Evolutionary conservation across 345 rosid species (phyloP), one percentile per base, ranked within the genome.

Genomic region (Isatis tinctoria): DNA sequence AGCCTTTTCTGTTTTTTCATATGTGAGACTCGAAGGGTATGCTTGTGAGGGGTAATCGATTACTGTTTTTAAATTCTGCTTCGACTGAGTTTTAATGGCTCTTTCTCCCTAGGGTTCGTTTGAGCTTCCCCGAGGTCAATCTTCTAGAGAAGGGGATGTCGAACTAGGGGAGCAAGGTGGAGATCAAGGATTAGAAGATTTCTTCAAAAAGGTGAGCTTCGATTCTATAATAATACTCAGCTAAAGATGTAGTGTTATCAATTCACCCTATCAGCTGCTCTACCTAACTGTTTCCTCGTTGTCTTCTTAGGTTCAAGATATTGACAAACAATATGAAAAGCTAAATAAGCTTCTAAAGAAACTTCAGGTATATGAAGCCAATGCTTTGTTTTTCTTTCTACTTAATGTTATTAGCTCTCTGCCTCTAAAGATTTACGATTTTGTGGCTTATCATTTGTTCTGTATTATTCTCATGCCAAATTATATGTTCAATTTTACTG

Each of bases 301-400:
- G 51, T 67, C 69, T 73, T 62, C 6, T 53, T 85, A 95, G 99
- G 93, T 95, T 82, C 89, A 90, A 79, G 99, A 86, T 12, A 90
- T 95, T 67, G 99, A 95, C 45, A 88, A 84, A 82, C 93, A 88
- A 74, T 81, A 85, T 74, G 97, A 85, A 62, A 88, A 90, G 85
- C 82, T 95, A 67, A 85, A 91, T 68, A 87, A 82, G 84, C 84
- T 87, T 72, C 96, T 91, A 18, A 85, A 67, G 80, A 91, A 88
- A 82, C 97, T 94, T 45, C 98, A 94, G 97, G 98, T 91, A 78
- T 56, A 37, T 56, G 24, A 14, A 14, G 26, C 65, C 49, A 35
- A 13, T 52, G 14, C 13, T 22, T 30, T 28, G 2, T 12, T 17
- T 10, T 10, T 2, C 8, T 8, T 6, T 8, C 16, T 43, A 59